Conservation (phyloP, 1,139 yeast genomes). For the Yamadazyma taylorii region DNA sequence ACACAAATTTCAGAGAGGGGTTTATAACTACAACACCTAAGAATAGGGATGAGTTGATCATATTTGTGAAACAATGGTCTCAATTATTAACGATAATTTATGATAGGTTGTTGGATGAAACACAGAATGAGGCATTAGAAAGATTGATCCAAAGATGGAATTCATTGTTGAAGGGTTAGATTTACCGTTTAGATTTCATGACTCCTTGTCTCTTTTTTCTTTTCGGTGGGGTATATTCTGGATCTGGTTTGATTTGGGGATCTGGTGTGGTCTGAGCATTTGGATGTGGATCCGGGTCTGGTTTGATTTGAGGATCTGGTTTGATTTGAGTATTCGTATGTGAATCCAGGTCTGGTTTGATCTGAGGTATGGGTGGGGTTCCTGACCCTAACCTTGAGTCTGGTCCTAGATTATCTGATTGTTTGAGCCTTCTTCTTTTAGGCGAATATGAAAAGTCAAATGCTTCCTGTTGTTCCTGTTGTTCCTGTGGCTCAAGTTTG, state of each 20-base stretch:
- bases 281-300: conserved; percentile 5
- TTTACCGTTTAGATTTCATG: conserved; percentile 14
- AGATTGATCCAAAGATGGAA: conserved; percentile 43
- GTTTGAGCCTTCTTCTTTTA: conserved; percentile 1
- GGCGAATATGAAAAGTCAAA: conserved; percentile 4
- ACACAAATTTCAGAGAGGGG: conserved; percentile 21
- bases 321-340: no score
- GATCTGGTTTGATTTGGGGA: conserved; percentile 1
- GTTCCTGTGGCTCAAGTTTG: conserved; percentile 1
- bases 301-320: conserved; percentile 3
- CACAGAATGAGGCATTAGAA: conserved; percentile 41
- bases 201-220: conserved; percentile 15
- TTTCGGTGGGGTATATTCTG: conserved; percentile 8
- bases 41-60: conserved; percentile 24
- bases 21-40: conserved; percentile 29
- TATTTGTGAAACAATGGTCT: conserved; percentile 55
- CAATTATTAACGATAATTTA: conserved; percentile 44
- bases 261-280: no score
- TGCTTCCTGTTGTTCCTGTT: conserved; percentile 1
- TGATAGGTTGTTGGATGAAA: conserved; percentile 31
- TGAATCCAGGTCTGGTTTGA: no score
- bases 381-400: no score
- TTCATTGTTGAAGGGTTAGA: conserved; percentile 15
- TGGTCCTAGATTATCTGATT: no score
- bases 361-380: no score